These are phyloP conservation scores for Maudiozyma turicensis DNA, from an alignment of 805 yeast genomes.

Conservation along the genomic window DNA sequence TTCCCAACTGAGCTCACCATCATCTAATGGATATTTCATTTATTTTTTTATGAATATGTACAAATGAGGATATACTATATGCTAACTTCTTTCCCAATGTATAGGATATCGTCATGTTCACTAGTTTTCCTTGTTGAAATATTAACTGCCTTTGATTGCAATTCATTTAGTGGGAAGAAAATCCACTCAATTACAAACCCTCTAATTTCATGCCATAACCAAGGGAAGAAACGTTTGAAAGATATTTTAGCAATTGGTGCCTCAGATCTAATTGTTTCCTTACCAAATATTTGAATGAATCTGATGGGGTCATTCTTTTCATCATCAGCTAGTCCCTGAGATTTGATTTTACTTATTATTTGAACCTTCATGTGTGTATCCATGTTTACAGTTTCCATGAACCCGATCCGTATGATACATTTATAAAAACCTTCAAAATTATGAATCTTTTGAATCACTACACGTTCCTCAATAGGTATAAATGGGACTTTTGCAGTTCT, in stretches of 20 bases:
- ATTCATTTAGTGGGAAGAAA: not conserved
- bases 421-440: not conserved
- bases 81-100: not conserved
- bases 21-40: no score
- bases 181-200: not conserved
- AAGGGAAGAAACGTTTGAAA: not conserved
- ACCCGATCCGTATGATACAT: not conserved
- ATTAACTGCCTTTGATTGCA: not conserved
- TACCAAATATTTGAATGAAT: not conserved
- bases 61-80: not conserved
- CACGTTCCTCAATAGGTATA: not conserved
- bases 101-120: not conserved
- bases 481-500: not conserved
- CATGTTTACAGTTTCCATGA: not conserved
- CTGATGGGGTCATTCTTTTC: not conserved
- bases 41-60: not conserved
- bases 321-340: not conserved
- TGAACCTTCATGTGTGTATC: not conserved
- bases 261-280: not conserved
- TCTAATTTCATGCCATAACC: not conserved
- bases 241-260: not conserved
- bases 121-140: not conserved
- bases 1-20: not conserved
- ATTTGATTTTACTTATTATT: not conserved
- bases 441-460: not conserved